These are phyloP conservation scores for Cladophialophora exuberans DNA, from an alignment of 2,329 filamentous ascomycete genomes.

Conservation along the genomic window DNA sequence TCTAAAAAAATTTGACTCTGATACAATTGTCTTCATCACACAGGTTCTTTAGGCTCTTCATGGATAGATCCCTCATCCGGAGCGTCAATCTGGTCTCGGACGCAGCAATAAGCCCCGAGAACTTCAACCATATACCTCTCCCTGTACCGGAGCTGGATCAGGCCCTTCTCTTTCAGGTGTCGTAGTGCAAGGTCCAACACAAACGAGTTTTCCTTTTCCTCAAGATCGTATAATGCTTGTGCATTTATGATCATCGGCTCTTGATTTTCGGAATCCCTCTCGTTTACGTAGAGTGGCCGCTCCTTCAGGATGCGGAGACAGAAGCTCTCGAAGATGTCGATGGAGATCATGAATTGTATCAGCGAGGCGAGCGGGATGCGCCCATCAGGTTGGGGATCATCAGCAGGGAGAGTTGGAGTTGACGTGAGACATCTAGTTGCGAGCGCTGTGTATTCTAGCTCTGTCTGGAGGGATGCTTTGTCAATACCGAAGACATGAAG, in stretches of 20 bases:
- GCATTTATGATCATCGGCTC: neutral
- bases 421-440: no score
- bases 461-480: no score
- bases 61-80: neutral
- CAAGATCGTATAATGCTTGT: neutral
- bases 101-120: neutral
- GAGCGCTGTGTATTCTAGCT: no score
- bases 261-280: neutral
- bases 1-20: no score
- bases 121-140: slow-evolving; percentile 2
- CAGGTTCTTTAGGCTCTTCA: neutral
- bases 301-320: neutral
- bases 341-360: no score
- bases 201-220: neutral
- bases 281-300: neutral
- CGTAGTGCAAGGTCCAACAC: neutral
- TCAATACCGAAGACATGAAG: no score
- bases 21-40: no score
- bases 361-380: no score
- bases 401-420: no score
- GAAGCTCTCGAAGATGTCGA: no score
- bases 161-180: neutral
- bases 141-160: neutral
- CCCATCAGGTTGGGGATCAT: no score
- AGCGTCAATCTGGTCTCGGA: neutral